phyloP scores from a whole-genome alignment of 2,329 filamentous ascomycete genomes.

The Xylariaceae sp. region DNA sequence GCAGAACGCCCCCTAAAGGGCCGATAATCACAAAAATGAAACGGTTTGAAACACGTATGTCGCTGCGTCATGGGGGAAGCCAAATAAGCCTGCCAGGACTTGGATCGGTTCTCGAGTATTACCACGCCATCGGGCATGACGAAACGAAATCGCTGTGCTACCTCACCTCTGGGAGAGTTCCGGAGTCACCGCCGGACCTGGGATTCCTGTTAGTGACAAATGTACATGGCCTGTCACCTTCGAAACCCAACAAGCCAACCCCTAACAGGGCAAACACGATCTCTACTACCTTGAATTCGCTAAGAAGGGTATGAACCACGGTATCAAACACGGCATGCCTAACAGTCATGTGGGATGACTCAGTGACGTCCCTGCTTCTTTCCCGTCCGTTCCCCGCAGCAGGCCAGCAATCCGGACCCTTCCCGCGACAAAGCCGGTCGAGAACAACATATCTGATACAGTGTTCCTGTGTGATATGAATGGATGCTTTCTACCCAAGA shows the following conservation, averaged over 20 bases:
- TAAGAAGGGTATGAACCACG: background rate
- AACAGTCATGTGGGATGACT: background rate
- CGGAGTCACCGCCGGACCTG: conserved; percentile 12
- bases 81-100: conserved; percentile 11
- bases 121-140: conserved; percentile 29
- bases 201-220: background rate
- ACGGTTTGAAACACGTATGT: conserved; percentile 28
- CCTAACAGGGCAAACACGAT: background rate
- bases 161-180: conserved; percentile 21
- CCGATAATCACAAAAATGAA: conserved; percentile 25
- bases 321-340: background rate
- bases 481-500: conserved; percentile 10
- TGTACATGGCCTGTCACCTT: background rate
- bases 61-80: conserved; percentile 16
- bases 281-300: background rate
- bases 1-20: conserved; percentile 18
- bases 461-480: background rate
- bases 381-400: background rate
- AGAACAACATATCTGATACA: background rate
- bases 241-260: conserved; percentile 7
- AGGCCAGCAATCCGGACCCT: background rate
- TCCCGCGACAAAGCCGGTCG: background rate
- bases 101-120: conserved; percentile 22
- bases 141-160: conserved; percentile 29
- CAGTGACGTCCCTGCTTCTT: background rate